These are phyloP conservation scores for Syzygium aromaticum DNA, from an alignment of 345 rosid genomes.

Conservation along the genomic window DNA sequence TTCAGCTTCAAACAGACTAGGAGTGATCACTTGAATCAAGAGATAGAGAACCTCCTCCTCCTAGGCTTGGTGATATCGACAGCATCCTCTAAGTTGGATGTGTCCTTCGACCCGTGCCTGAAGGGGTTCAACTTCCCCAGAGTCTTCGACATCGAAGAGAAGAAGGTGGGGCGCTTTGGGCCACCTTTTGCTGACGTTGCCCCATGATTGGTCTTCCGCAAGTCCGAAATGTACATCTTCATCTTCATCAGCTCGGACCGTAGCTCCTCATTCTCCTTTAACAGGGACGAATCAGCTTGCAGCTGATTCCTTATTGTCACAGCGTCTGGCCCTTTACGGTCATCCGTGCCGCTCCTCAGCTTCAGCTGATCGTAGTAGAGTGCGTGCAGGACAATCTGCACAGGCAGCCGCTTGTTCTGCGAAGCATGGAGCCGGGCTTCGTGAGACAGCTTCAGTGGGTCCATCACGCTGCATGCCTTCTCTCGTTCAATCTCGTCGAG, in stretches of 20 bases:
- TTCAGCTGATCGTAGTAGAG: conserved; percentile 86
- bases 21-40: conserved; percentile 13
- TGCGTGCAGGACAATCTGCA: conserved; percentile 77
- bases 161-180: conserved; percentile 30
- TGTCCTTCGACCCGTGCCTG: conserved; percentile 76
- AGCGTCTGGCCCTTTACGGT: conserved; percentile 23
- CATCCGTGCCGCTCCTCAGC: conserved; percentile 60
- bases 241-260: conserved; percentile 74
- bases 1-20: not conserved
- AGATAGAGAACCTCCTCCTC: conserved; percentile 86
- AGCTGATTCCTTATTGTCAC: conserved; percentile 41
- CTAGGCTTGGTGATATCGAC: conserved; percentile 75
- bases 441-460: conserved; percentile 69
- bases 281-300: conserved; percentile 53
- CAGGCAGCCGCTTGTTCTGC: conserved; percentile 87
- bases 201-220: conserved; percentile 35
- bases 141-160: conserved; percentile 83
- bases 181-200: conserved; percentile 17
- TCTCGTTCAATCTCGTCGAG: conserved; percentile 91
- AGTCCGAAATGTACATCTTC: conserved; percentile 67
- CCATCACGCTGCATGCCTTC: conserved; percentile 87
- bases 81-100: conserved; percentile 54
- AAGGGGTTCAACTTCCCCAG: conserved; percentile 88
- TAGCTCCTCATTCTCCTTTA: conserved; percentile 80
- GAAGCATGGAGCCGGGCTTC: conserved; percentile 98